These are phyloP conservation scores for Pistacia vera DNA, from an alignment of 345 rosid species.

Conservation along the genomic window DNA sequence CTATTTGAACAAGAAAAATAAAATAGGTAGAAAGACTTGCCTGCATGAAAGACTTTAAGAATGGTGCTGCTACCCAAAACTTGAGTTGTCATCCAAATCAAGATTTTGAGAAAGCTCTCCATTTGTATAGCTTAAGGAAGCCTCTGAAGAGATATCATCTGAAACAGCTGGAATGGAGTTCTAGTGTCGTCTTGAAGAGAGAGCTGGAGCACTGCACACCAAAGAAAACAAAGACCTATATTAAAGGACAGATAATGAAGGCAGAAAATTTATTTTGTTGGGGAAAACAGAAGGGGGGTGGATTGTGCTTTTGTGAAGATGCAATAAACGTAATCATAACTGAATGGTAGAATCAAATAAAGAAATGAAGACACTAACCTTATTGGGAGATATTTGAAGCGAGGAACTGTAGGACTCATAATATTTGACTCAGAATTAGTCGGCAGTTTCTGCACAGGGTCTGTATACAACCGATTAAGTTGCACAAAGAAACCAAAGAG, in stretches of 20 bases:
- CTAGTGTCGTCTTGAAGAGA: constrained; percentile 74
- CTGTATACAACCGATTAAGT: constrained; percentile 86
- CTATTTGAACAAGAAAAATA: not conserved
- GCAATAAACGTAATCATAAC: not conserved
- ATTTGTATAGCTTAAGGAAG: constrained; percentile 63
- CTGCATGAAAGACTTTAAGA: constrained; percentile 95
- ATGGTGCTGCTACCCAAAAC: no score
- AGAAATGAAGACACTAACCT: constrained; percentile 48
- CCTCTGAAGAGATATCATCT: constrained; percentile 60
- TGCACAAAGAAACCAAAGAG: constrained; percentile 99
- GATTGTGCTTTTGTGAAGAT: not conserved
- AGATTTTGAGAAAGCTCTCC: constrained; percentile 67
- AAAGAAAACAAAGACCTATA: not conserved
- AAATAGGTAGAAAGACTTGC: constrained; percentile 29
- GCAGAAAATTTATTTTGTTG: not conserved
- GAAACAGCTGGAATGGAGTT: constrained; percentile 50
- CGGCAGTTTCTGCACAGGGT: constrained; percentile 85
- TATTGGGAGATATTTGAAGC: constrained; percentile 97
- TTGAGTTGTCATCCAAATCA: constrained; percentile 65
- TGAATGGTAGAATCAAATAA: not conserved
- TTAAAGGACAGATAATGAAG: not conserved
- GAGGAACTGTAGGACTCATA: constrained; percentile 90
- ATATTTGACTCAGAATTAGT: constrained; percentile 90
- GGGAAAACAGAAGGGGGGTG: no score
- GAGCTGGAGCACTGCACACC: constrained; percentile 71